A percentile compares a stretch with the other conserved stretches of the same genome.
Conservation (phyloP, 2,329 filamentous ascomycete species). For the Diaporthe helianthi region DNA sequence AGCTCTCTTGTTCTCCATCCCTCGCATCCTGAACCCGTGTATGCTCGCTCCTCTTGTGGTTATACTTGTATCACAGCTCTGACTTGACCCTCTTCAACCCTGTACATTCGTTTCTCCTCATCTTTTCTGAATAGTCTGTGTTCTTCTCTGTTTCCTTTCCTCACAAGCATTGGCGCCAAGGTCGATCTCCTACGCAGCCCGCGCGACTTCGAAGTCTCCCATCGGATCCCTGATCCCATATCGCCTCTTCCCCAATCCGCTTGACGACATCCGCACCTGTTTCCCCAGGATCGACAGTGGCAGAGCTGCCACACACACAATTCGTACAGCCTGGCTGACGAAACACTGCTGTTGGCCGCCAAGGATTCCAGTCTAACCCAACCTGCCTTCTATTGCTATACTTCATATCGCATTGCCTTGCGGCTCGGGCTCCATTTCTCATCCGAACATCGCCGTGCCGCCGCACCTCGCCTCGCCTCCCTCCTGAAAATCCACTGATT, state of each 20-base stretch:
- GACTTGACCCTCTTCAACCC: conserved; percentile 5
- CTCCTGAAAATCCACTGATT: neutral
- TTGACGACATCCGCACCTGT: neutral
- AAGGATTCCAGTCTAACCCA: conserved; percentile 7
- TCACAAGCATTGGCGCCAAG: conserved; percentile 16
- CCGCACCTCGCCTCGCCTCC: neutral
- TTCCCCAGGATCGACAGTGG: conserved; percentile 6
- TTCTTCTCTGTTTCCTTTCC: neutral
- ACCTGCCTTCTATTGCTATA: neutral
- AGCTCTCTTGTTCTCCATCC: neutral
- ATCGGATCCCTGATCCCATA: conserved; percentile 8
- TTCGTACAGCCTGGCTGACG: conserved; percentile 20
- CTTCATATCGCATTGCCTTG: neutral
- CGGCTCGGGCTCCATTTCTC: conserved; percentile 1
- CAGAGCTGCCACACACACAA: conserved; percentile 11
- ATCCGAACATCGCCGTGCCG: neutral
- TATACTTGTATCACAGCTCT: conserved; percentile 16
- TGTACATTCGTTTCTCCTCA: conserved; percentile 17
- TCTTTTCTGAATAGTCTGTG: neutral
- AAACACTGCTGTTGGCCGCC: conserved; percentile 14
- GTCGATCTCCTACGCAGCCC: conserved; percentile 2
- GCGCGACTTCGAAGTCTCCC: neutral
- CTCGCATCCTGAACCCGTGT: neutral
- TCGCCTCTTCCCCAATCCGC: neutral
- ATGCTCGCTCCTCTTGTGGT: neutral